Conservation (phyloP, 306 rosid species). For the Ochetophila trinervis region DNA sequence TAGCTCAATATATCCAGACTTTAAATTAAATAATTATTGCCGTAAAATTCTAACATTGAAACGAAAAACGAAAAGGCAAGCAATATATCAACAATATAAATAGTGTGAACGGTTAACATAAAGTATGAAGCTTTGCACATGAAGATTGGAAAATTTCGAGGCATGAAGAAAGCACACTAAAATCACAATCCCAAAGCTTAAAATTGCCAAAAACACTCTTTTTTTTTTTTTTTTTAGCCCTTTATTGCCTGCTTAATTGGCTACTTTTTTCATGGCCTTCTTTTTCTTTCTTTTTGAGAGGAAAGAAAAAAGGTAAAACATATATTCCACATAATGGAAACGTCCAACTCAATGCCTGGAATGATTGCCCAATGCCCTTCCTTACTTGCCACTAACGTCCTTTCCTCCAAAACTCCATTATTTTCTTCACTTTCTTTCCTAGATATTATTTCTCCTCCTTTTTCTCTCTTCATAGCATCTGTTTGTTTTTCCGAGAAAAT, state of each 20-base stretch:
- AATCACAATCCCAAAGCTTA: neutral
- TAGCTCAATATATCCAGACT: no score
- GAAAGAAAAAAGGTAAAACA: neutral
- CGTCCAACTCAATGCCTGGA: conserved; percentile 16
- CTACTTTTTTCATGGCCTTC: conserved; percentile 7
- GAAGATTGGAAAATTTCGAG: no score
- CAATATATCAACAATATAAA: no score
- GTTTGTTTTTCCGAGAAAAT: neutral
- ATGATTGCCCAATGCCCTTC: conserved; percentile 15
- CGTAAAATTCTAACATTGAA: no score
- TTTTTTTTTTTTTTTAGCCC: neutral
- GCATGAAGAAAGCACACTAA: no score
- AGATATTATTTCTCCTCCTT: neutral
- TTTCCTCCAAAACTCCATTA: neutral
- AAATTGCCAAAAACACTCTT: neutral
- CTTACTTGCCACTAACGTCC: no score
- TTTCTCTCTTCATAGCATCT: neutral
- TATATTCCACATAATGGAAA: conserved; percentile 19
- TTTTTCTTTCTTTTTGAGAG: conserved; percentile 22
- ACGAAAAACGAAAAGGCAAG: no score
- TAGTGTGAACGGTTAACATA: no score
- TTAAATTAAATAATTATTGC: no score
- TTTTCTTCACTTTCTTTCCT: conserved; percentile 12
- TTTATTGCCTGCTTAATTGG: conserved; percentile 17
- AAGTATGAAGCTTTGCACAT: no score